A percentile compares a stretch with the other conserved stretches of the same genome.
Conservation (phyloP, 208 protist species). For the Crithidia brevicula region DNA sequence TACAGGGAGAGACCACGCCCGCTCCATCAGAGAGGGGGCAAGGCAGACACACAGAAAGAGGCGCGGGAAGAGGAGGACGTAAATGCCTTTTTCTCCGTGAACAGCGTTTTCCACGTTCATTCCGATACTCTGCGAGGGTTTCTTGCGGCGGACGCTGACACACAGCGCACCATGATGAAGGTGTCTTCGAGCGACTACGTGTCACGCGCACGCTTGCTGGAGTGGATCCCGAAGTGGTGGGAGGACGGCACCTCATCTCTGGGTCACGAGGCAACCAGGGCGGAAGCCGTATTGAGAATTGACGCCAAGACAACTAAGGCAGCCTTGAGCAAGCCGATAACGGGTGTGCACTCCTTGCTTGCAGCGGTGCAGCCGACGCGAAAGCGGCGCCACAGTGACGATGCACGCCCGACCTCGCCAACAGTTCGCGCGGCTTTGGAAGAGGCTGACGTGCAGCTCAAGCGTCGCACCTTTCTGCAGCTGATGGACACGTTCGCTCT, state of each 20-base stretch:
- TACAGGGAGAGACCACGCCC: not conserved
- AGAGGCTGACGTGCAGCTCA: constrained; percentile 11
- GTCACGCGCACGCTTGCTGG: constrained; percentile 3
- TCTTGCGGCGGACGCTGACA: not conserved
- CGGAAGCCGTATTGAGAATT: constrained; percentile 18
- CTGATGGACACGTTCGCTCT: constrained; percentile 13
- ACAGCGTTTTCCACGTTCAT: not conserved
- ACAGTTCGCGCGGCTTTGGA: constrained; percentile 12
- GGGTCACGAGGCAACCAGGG: not conserved
- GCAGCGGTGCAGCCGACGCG: constrained; percentile 21
- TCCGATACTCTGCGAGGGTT: not conserved
- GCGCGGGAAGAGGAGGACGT: constrained; percentile 18
- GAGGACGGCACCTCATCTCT: not conserved
- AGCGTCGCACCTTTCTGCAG: constrained; percentile 15
- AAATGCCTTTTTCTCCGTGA: constrained; percentile 19
- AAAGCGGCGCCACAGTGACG: constrained; percentile 16
- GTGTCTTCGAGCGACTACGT: not conserved
- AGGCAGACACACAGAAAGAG: not conserved
- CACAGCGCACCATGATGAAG: not conserved
- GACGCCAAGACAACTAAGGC: constrained; percentile 20
- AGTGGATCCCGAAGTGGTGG: constrained; percentile 21
- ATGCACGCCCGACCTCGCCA: not conserved
- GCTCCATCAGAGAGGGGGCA: not conserved
- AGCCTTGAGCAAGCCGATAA: constrained; percentile 5
- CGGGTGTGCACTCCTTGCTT: constrained; percentile 22